These are phyloP conservation scores for Aspergillus ellipticus DNA, from an alignment of 495 filamentous ascomycete genomes.

Conservation along the genomic window DNA sequence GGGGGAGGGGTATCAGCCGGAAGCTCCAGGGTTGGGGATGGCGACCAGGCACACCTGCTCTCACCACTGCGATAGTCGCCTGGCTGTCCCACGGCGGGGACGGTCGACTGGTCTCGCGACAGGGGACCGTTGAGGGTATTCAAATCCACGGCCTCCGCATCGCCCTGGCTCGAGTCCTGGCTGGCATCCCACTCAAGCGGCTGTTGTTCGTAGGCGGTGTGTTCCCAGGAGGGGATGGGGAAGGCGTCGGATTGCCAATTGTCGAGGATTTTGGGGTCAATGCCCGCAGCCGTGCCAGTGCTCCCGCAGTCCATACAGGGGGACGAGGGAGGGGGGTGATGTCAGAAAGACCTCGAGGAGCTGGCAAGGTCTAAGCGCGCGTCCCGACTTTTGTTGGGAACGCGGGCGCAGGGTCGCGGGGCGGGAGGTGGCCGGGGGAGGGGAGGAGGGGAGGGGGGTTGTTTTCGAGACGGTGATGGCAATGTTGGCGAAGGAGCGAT, in stretches of 20 bases:
- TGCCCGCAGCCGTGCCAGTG: conserved; percentile 41
- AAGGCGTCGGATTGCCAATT: conserved; percentile 43
- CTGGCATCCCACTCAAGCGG: conserved; percentile 43
- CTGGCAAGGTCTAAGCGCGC: conserved; percentile 16
- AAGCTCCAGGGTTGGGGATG: neutral
- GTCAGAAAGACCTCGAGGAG: conserved; percentile 13
- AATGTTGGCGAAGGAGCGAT: neutral
- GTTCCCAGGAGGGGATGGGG: conserved; percentile 41
- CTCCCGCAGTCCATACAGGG: conserved; percentile 48
- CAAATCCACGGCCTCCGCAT: conserved; percentile 38
- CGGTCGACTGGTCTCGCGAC: conserved; percentile 14
- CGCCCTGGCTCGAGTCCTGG: conserved; percentile 42
- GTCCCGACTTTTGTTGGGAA: conserved; percentile 6
- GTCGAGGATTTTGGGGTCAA: conserved; percentile 49
- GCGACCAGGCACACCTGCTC: conserved; percentile 25
- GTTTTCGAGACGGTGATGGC: neutral
- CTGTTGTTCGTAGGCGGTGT: conserved; percentile 29
- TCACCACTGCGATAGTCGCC: conserved; percentile 23
- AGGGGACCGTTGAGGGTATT: conserved; percentile 31
- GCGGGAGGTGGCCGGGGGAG: neutral
- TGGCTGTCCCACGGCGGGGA: conserved; percentile 23
- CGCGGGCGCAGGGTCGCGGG: conserved; percentile 2
- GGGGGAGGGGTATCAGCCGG: conserved; percentile 14
- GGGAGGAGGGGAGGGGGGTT: neutral
- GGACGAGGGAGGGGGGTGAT: conserved; percentile 8